Conservation (phyloP, 106 monocot genomes). For the Dioscorea zingiberensis region DNA sequence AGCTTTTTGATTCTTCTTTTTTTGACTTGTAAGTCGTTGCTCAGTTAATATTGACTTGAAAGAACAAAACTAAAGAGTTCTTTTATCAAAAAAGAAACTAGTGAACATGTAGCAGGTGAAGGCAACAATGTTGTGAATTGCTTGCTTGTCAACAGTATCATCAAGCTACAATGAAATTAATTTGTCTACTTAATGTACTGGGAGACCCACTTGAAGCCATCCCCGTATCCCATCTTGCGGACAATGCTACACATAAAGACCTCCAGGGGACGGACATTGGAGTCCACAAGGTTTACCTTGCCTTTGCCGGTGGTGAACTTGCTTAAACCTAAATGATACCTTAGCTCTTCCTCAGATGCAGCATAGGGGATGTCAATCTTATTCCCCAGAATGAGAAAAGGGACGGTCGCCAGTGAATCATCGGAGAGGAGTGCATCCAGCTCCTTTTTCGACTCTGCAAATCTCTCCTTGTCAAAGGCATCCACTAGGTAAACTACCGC, state of each 20-base stretch:
- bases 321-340: slow-evolving; percentile 61
- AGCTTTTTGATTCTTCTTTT: too few species aligned
- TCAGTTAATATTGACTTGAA: too few species aligned
- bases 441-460: slow-evolving; percentile 75
- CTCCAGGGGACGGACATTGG: slow-evolving; percentile 73
- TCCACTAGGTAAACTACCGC: slow-evolving; percentile 85
- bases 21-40: too few species aligned
- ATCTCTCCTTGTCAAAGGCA: slow-evolving; percentile 66
- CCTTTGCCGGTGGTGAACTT: slow-evolving; percentile 88
- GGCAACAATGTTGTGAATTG: too few species aligned
- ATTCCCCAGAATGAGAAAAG: slow-evolving; percentile 66
- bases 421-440: slow-evolving; percentile 66
- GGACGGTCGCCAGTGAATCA: slow-evolving; percentile 45
- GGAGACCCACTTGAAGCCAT: slow-evolving; percentile 83
- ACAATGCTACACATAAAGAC: slow-evolving; percentile 94
- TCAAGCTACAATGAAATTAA: too few species aligned
- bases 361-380: slow-evolving; percentile 81
- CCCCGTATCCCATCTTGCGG: slow-evolving; percentile 86
- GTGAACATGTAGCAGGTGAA: too few species aligned
- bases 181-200: slow-evolving; percentile 66
- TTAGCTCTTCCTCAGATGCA: slow-evolving; percentile 69
- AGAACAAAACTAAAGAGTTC: too few species aligned
- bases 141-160: too few species aligned
- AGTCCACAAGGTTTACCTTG: slow-evolving; percentile 54
- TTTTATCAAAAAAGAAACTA: too few species aligned